These are phyloP conservation scores for Paramecium bursaria DNA, from an alignment of 73 alveolate species.

Conservation along the genomic window DNA sequence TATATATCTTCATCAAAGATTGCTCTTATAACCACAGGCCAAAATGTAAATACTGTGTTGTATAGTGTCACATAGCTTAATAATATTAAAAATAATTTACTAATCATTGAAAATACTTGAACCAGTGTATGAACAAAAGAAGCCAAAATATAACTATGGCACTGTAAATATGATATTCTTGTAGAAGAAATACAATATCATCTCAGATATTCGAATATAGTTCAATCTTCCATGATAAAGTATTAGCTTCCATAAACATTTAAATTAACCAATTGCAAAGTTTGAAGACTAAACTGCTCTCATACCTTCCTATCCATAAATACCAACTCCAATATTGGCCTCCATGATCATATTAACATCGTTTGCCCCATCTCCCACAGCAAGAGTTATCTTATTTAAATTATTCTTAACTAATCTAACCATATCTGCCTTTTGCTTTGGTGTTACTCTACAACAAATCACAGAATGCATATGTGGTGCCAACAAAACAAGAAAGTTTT, in stretches of 20 bases:
- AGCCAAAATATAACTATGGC: conserved; percentile 89
- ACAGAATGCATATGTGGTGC: conserved; percentile 79
- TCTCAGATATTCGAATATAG: conserved; percentile 84
- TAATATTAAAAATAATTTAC: conserved; percentile 60
- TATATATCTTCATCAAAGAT: conserved; percentile 89
- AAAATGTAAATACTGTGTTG: conserved; percentile 95
- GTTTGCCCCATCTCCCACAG: conserved; percentile 99
- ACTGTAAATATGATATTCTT: conserved; percentile 94
- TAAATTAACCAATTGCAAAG: conserved; percentile 90
- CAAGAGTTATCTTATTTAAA: conserved; percentile 83
- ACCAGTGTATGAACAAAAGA: conserved; percentile 85
- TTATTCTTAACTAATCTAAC: conserved; percentile 85
- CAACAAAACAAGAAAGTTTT: conserved; percentile 24
- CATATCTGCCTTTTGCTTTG: conserved; percentile 95
- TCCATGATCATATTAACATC: conserved; percentile 98
- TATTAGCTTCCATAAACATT: conserved; percentile 87
- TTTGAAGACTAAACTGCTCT: conserved; percentile 85
- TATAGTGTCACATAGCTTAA: conserved; percentile 89
- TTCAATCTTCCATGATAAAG: conserved; percentile 91
- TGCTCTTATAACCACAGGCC: conserved; percentile 91
- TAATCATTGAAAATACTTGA: conserved; percentile 94
- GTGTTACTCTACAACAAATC: conserved; percentile 95
- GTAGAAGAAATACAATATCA: conserved; percentile 89
- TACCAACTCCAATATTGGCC: conserved; percentile 98
- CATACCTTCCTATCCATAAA: conserved; percentile 97